Conservation (phyloP, 2,329 filamentous ascomycete species). For the Exophiala sp. region DNA sequence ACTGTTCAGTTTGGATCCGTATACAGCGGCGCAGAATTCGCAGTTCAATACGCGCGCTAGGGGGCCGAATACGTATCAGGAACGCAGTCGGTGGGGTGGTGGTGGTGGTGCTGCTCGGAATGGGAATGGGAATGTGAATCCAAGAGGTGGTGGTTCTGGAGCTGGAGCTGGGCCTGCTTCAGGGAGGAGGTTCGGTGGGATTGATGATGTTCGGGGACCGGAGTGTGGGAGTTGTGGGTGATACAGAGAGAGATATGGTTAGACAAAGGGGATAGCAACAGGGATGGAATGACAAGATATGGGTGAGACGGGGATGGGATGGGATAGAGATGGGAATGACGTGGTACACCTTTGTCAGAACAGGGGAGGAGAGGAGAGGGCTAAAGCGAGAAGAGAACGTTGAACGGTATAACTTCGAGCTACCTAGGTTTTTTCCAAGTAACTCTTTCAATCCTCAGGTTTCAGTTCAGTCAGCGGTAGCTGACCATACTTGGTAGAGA, state of each 20-base stretch:
- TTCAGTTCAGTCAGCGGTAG: no score
- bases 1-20: slow-evolving; percentile 45
- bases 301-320: no score
- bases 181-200: slow-evolving; percentile 39
- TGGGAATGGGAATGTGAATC: slow-evolving; percentile 30
- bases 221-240: slow-evolving; percentile 43
- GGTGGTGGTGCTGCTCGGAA: slow-evolving; percentile 15
- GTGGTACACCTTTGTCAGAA: no score
- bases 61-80: slow-evolving; percentile 30
- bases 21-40: slow-evolving; percentile 41
- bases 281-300: neutral
- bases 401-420: no score
- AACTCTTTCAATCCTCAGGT: no score
- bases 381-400: no score
- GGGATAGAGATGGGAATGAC: no score
- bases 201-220: slow-evolving; percentile 46
- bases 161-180: slow-evolving; percentile 32
- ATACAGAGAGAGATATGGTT: slow-evolving; percentile 9
- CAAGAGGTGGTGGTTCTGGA: slow-evolving; percentile 32
- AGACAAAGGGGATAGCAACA: neutral
- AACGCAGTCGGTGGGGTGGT: slow-evolving; percentile 29
- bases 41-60: slow-evolving; percentile 40
- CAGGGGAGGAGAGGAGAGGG: no score
- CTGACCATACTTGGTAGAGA: no score
- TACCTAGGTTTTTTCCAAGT: no score